Base-by-base conservation (phyloP, 371 early-diverging fungal genomes). In the Capillidium heterosporum region DNA sequence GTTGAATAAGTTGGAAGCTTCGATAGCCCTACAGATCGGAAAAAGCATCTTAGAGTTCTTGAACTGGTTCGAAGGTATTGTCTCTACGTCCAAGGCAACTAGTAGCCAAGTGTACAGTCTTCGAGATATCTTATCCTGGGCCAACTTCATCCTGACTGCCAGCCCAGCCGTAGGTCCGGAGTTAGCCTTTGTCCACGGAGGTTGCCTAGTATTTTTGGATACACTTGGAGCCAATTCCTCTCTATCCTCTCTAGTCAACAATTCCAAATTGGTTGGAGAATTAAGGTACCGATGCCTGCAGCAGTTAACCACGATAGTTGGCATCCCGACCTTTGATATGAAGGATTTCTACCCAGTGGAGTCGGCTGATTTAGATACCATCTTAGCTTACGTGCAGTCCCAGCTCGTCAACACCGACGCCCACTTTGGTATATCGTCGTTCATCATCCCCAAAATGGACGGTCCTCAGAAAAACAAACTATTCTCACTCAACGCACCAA, bases 101-200 rank as follows among this genome's bases (percentile, higher is more conserved):
- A n/a, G 60, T 1, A 61, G 64, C 4, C 65, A 64, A 23, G 74
- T 84, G 13, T 73, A 88, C 32, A 81, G 84, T 59, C 63, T 97
- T 61, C 76, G 98, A 60, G 96, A 97, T 68, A 84, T 93, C 51
- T 68, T 97, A 48, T 78, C 92, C 0, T 97, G 98, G 98, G 85
- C 82, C 4, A 74, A 75, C 3, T 96, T 97, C 63, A 75, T 95
- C 39, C 53, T 87, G 58, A 70, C 69, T 11, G 4, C 35, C 4
- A 13, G 7, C 4, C 35, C 35, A 4, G 13, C 4, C 7, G 35
- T 35, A 7, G 35, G 35, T 35, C 48, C 71, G 0, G 60, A 57
- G 11, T 67, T 72, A n/a, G 73, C 86, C n/a, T 88, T 89, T 60
- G 71, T 83, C 8, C 90, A 96, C 59, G 98, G 98, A 59, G 96